Base-by-base conservation (phyloP, 352 stramenopile species). In the Globisporangium orthogonon region DNA sequence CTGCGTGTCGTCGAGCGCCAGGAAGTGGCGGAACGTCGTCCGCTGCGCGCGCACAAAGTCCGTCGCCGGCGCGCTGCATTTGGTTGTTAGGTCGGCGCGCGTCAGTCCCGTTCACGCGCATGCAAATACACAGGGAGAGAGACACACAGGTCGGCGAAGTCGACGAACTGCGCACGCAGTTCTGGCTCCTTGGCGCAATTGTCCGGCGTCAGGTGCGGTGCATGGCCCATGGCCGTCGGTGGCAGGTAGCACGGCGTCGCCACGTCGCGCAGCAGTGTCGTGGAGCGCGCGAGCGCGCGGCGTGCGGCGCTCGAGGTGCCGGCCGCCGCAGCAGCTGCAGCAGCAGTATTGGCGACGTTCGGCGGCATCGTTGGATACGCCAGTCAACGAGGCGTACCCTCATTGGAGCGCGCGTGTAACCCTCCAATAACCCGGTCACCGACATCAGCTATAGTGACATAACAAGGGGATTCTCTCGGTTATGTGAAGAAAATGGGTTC, bases 141-240 rank as follows among this genome's bases (percentile, higher is more conserved):
- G 11, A 56, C 71, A 52, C 57, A 90, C 82, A 92, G 77, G 65
- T 92, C 82, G 17, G 77, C 78, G 52, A 76, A 88, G 65, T 87
- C 78, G 30, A 92, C 61, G 18, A 84, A 65, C 40, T 87, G 74
- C 9, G 79, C 78, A 31, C 69, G 84, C 53, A 90, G 54, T 18
- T 82, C 76, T 15, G 57, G 56, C 44, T 90, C 67, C 54, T 85
- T 86, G 35, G 69, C 56, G 56, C 68, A 78, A 40, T 88, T 92
- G 63, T 92, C 82, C 65, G 78, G 80, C 17, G 82, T 92, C 52
- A 92, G 58, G 65, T 88, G 78, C 23, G 82, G 79, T 37, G 90
- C 67, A 56, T 83, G 87, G 53, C 79, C 82, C 29, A 70, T 67
- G 60, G 90, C 69, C 18, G 73, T 81, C 23, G 82, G 67, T 35